phyloP scores from a whole-genome alignment of 192 early-diverging fungal genomes.

The Dispira simplex region DNA sequence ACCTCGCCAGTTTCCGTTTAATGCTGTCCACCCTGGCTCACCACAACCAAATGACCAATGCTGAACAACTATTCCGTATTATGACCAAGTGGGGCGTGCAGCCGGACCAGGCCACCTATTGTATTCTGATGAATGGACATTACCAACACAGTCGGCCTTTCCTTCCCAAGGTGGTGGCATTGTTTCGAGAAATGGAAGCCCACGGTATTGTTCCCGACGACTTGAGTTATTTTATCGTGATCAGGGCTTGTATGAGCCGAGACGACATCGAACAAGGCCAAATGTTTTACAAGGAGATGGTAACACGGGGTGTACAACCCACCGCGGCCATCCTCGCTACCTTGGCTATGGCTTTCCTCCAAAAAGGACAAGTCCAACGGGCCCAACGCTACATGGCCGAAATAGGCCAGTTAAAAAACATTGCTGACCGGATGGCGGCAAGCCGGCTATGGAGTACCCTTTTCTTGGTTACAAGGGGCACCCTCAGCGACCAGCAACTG shows the following conservation, averaged over 20 bases:
- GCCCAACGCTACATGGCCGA: conserved; percentile 5
- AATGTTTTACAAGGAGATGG: not conserved
- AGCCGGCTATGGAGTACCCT: not conserved
- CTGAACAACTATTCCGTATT: not conserved
- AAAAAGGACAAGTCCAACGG: not conserved
- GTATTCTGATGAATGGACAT: conserved; percentile 3
- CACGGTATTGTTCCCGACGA: conserved; percentile 1
- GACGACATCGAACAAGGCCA: not conserved
- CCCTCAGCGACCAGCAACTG: not conserved
- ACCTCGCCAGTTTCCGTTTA: too few species aligned
- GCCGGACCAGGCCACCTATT: not conserved
- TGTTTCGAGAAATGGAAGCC: not conserved
- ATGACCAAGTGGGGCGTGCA: not conserved
- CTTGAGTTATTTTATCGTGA: not conserved
- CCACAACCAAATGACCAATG: not conserved
- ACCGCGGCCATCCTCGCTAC: not conserved
- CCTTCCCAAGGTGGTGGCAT: not conserved
- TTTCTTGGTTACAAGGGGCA: not conserved
- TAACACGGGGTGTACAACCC: not conserved
- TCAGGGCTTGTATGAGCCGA: not conserved
- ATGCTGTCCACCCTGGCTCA: not conserved
- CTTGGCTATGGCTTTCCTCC: conserved; percentile 4
- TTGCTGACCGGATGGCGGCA: not conserved
- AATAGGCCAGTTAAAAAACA: not conserved
- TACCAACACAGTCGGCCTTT: not conserved